A percentile compares a stretch with the other conserved stretches of the same genome.
Evolutionary conservation across 1,139 yeast genomes (phyloP).

Genomic region (Starmera stellimalicola): DNA sequence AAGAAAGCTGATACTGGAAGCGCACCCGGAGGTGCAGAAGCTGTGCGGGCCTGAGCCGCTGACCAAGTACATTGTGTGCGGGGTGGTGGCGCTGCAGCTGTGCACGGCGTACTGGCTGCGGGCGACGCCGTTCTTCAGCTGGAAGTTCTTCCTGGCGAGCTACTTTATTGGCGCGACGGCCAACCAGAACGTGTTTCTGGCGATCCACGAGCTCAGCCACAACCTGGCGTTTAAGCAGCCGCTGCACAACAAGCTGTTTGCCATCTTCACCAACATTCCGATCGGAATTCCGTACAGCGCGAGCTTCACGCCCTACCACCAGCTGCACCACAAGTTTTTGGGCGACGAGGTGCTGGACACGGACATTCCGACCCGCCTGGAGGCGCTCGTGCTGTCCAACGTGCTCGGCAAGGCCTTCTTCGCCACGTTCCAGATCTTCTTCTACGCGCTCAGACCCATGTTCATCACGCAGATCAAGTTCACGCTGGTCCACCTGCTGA

Average conservation of each 20-base stretch:
- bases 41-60: conserved; percentile 81
- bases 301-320: conserved; percentile 86
- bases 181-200: conserved; percentile 74
- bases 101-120: conserved; percentile 51
- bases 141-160: conserved; percentile 52
- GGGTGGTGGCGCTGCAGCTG: conserved; percentile 60
- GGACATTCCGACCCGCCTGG: conserved; percentile 74
- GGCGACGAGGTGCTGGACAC: conserved; percentile 86
- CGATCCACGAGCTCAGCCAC: conserved; percentile 83
- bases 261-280: conserved; percentile 73
- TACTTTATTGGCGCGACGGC: conserved; percentile 81
- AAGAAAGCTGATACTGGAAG: conserved; percentile 61
- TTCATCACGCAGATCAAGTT: conserved; percentile 67
- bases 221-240: conserved; percentile 81
- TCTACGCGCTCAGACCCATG: conserved; percentile 87
- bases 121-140: conserved; percentile 41
- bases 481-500: conserved; percentile 65
- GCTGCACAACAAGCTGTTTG: conserved; percentile 63
- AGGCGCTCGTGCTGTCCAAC: conserved; percentile 64
- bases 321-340: conserved; percentile 79
- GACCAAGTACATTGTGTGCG: conserved; percentile 65
- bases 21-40: conserved; percentile 72
- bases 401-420: conserved; percentile 84
- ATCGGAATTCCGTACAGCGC: conserved; percentile 89
- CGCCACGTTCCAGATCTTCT: conserved; percentile 81